Percentiles rank a stretch among this genome's conserved stretches.
These are phyloP conservation scores for Tetrapisispora arboricola DNA, from an alignment of 805 yeast genomes.

Conservation along the genomic window DNA sequence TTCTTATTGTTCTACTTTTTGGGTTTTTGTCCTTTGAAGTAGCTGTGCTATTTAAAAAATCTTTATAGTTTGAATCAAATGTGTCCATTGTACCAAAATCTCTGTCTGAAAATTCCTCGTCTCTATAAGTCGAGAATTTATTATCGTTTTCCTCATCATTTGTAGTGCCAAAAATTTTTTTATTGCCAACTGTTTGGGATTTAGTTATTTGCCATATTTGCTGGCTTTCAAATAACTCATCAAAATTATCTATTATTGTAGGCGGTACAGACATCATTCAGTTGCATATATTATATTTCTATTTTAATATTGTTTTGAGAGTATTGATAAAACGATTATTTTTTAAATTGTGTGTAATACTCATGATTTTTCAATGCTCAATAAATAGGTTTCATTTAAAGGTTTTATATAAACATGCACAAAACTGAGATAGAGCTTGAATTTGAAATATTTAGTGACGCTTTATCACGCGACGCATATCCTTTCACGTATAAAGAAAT, in stretches of 20 bases:
- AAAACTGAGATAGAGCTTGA: not conserved
- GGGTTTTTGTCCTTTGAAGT: not conserved
- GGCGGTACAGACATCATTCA: not conserved
- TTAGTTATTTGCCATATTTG: constrained; percentile 1
- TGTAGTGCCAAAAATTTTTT: too few species aligned
- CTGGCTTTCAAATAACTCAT: not conserved
- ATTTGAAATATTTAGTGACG: not conserved
- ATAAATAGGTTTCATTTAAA: too few species aligned
- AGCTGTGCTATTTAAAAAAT: not conserved
- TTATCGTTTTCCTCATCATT: not conserved
- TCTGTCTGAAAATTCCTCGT: not conserved
- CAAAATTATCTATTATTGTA: not conserved
- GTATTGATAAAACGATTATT: too few species aligned
- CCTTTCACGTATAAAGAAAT: too few species aligned
- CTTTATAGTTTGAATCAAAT: not conserved
- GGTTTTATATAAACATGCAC: too few species aligned
- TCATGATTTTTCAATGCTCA: too few species aligned
- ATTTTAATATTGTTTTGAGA: not conserved
- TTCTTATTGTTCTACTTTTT: not conserved
- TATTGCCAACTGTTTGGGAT: too few species aligned
- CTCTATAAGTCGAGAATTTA: not conserved
- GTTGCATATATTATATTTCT: not conserved
- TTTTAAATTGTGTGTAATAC: too few species aligned
- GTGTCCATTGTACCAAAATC: not conserved
- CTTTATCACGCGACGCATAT: not conserved